A percentile compares a stretch with the other conserved stretches of the same genome.
These are phyloP conservation scores for Fallopia convolvulus DNA, from an alignment of 148 eudicot species.

Conservation along the genomic window DNA sequence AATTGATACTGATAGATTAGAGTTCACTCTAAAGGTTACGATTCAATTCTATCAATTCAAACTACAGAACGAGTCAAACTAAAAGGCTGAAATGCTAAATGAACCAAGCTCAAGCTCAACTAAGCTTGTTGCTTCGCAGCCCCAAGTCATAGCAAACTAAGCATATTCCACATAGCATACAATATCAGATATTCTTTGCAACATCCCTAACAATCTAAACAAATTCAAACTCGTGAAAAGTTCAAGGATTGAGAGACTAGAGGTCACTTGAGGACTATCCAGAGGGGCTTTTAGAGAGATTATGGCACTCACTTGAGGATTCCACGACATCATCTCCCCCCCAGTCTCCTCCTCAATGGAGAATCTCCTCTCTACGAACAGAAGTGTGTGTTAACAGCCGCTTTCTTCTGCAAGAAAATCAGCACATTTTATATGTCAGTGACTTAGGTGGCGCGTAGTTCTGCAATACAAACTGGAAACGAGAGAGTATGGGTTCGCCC, in stretches of 20 bases:
- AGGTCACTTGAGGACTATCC: no score
- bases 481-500: no score
- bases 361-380: not conserved
- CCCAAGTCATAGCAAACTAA: not conserved
- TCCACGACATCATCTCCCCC: not conserved
- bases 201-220: not conserved
- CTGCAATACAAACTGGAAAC: no score
- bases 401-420: not conserved
- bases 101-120: not conserved
- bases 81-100: not conserved
- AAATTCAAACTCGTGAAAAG: not conserved
- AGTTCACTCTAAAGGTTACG: not conserved
- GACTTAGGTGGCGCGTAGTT: not conserved
- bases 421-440: not conserved
- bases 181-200: not conserved
- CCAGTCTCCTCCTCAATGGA: not conserved
- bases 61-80: not conserved
- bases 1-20: not conserved
- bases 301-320: not conserved
- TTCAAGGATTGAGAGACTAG: not conserved
- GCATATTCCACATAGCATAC: not conserved
- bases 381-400: not conserved
- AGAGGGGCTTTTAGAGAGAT: not conserved
- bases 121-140: not conserved
- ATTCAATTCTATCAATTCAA: not conserved